These are phyloP conservation scores for Sphagnurus paluster DNA, from an alignment of 1,284 basidiomycete genomes.

Conservation along the genomic window DNA sequence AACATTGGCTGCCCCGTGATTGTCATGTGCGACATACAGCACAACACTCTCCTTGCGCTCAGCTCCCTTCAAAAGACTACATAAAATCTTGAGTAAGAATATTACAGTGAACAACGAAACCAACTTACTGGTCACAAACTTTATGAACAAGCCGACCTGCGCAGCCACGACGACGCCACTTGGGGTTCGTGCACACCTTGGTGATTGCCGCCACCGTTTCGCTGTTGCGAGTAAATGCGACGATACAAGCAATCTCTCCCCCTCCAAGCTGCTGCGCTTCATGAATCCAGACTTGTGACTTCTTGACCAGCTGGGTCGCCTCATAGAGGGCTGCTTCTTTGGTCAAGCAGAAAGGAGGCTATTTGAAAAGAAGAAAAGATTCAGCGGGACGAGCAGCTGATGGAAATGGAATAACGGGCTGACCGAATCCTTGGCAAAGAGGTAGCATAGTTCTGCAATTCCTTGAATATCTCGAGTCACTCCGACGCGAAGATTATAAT, in stretches of 20 bases:
- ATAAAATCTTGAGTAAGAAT: not conserved
- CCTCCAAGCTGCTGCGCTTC: slow-evolving; percentile 31
- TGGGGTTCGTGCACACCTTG: slow-evolving; percentile 61
- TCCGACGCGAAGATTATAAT: slow-evolving; percentile 45
- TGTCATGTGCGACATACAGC: slow-evolving; percentile 56
- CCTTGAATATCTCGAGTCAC: slow-evolving; percentile 38
- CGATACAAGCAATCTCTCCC: slow-evolving; percentile 57
- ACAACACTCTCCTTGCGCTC: slow-evolving; percentile 42
- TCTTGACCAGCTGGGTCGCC: slow-evolving; percentile 48
- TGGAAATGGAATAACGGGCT: slow-evolving; percentile 25
- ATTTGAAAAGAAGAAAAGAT: slow-evolving; percentile 8
- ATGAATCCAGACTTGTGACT: slow-evolving; percentile 62
- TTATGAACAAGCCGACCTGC: slow-evolving; percentile 56
- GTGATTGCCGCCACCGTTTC: slow-evolving; percentile 56
- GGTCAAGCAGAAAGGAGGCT: slow-evolving; percentile 57
- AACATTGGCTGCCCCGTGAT: slow-evolving; percentile 50
- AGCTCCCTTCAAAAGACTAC: slow-evolving; percentile 29
- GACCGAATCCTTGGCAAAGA: slow-evolving; percentile 60
- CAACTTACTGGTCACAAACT: slow-evolving; percentile 50
- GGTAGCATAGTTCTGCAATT: slow-evolving; percentile 50
- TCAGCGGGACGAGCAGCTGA: not conserved
- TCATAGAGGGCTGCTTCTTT: slow-evolving; percentile 45
- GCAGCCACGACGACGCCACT: slow-evolving; percentile 49
- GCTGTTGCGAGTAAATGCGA: slow-evolving; percentile 59
- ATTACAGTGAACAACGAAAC: not conserved